Conservation (phyloP, 176 grass and related monocot species). For the Eragrostis curvula region DNA sequence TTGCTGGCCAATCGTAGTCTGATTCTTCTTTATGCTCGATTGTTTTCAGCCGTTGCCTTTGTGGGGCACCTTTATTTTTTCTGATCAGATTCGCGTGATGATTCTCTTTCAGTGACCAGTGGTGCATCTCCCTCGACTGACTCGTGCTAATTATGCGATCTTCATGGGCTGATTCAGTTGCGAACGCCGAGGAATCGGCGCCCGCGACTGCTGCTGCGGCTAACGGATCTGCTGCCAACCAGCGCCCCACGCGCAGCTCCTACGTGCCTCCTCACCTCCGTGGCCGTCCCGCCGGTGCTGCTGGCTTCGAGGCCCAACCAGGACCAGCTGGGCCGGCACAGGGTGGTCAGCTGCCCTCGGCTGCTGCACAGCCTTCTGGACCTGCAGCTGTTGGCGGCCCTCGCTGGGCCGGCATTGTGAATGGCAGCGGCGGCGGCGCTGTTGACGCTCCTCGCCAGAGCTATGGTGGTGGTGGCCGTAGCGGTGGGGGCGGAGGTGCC, state of each 20-base stretch:
- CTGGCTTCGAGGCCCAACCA: constrained; percentile 14
- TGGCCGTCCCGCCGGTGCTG: background rate
- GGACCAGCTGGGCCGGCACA: constrained; percentile 21
- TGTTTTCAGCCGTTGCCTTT: background rate
- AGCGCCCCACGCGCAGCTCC: background rate
- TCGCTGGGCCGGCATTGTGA: constrained; percentile 2
- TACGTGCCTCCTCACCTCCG: constrained; percentile 8
- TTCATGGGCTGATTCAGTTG: constrained; percentile 12
- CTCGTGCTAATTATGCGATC: constrained; percentile 9
- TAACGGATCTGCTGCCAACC: background rate
- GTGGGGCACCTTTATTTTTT: background rate
- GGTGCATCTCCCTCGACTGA: constrained; percentile 30
- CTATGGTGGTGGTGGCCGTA: background rate
- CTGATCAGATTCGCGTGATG: background rate
- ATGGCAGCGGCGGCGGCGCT: background rate
- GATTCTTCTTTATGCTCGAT: constrained; percentile 5
- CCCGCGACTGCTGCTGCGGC: background rate
- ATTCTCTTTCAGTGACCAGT: constrained; percentile 26
- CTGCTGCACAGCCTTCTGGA: background rate
- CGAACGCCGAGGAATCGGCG: constrained; percentile 1
- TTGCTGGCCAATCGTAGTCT: background rate
- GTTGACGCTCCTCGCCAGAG: background rate
- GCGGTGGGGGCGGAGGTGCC: background rate
- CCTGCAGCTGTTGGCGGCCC: background rate
- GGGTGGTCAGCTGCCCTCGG: constrained; percentile 28